A percentile compares a stretch with the other conserved stretches of the same genome.
Conservation (phyloP, 192 early-diverging fungal species). For the Coemansia sp. region DNA sequence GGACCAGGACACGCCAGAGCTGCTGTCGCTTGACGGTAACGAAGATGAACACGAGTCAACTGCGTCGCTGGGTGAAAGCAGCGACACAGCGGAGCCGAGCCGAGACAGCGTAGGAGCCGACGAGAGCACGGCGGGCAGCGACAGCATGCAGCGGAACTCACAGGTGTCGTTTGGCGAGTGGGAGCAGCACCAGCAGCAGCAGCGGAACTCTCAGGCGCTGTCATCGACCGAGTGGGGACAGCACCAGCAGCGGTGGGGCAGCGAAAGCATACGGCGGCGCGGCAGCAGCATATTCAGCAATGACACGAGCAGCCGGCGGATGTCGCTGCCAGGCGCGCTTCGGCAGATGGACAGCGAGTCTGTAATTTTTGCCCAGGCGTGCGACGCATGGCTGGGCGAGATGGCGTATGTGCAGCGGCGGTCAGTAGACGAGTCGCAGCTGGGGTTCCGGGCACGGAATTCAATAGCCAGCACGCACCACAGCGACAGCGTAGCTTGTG, state of each 20-base stretch:
- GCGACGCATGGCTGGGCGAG: slow-evolving; percentile 13
- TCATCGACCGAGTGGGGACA: background rate
- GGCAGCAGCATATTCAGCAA: slow-evolving; percentile 20
- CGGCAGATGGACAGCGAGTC: background rate
- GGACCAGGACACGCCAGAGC: background rate
- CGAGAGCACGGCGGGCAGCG: slow-evolving; percentile 13
- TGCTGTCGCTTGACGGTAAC: background rate
- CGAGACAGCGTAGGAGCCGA: slow-evolving; percentile 8
- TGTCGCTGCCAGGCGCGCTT: slow-evolving; percentile 13
- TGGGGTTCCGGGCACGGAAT: slow-evolving; percentile 19
- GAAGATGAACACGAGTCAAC: background rate
- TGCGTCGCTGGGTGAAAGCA: background rate
- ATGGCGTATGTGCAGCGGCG: slow-evolving; percentile 6
- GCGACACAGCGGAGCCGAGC: background rate
- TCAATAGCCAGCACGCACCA: slow-evolving; percentile 13
- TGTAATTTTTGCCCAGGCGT: background rate
- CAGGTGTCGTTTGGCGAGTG: slow-evolving; percentile 3
- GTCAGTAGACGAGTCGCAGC: slow-evolving; percentile 15
- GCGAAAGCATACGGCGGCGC: slow-evolving; percentile 6
- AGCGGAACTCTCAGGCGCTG: background rate
- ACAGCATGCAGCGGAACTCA: slow-evolving; percentile 8
- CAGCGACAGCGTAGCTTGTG: slow-evolving; percentile 5
- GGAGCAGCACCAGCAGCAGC: background rate
- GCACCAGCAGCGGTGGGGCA: slow-evolving; percentile 2
- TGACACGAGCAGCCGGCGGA: slow-evolving; percentile 4